These are phyloP conservation scores for Mycena pura DNA, from an alignment of 768 basidiomycete species.

Conservation along the genomic window DNA sequence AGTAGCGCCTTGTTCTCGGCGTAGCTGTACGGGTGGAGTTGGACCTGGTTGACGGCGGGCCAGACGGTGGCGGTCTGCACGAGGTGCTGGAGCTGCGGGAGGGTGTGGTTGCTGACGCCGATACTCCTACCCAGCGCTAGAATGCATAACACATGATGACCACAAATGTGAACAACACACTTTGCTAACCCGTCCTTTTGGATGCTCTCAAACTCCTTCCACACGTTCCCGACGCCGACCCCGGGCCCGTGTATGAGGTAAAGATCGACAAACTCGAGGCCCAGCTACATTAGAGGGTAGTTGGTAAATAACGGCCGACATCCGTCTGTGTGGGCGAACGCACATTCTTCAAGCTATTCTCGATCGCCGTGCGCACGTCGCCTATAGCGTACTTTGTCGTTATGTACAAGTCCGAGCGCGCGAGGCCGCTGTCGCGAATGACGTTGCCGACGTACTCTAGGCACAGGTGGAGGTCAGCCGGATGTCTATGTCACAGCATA, in stretches of 20 bases:
- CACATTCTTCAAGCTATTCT: constrained; percentile 63
- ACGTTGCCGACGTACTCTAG: constrained; percentile 48
- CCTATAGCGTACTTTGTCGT: constrained; percentile 70
- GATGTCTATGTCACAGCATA: constrained; percentile 32
- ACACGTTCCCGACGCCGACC: constrained; percentile 61
- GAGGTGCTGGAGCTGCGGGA: constrained; percentile 58
- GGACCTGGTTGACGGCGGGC: constrained; percentile 76
- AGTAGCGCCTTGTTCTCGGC: constrained; percentile 58
- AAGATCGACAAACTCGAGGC: constrained; percentile 68
- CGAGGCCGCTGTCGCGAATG: constrained; percentile 61
- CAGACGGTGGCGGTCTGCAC: constrained; percentile 65
- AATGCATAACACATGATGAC: background rate
- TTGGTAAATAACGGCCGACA: no score
- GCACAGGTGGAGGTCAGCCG: constrained; percentile 35
- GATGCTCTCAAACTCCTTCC: constrained; percentile 68
- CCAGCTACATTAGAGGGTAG: no score
- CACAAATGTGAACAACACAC: constrained; percentile 40
- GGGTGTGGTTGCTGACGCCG: constrained; percentile 74
- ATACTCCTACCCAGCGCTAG: constrained; percentile 57
- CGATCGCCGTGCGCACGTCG: constrained; percentile 61
- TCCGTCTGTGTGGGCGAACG: constrained; percentile 16
- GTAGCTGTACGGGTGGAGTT: constrained; percentile 75
- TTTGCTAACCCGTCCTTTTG: constrained; percentile 63
- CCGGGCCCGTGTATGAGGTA: constrained; percentile 72
- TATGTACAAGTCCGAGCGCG: constrained; percentile 64